phyloP scores from a whole-genome alignment of 805 yeast genomes.

The Metschnikowia anglica region DNA sequence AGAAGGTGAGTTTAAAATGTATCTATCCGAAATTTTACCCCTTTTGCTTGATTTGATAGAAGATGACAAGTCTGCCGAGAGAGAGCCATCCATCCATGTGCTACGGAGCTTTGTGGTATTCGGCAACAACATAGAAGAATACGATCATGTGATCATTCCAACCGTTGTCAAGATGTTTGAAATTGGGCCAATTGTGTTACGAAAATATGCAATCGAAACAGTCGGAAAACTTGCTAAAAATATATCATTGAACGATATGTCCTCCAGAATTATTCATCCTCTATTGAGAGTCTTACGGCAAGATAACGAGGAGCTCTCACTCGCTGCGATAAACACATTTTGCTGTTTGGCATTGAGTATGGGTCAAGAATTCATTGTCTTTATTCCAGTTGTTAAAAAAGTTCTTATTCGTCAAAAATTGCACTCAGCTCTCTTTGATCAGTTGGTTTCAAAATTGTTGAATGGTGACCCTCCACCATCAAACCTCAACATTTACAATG shows the following conservation, averaged over 20 bases:
- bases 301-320: constrained; percentile 58
- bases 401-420: constrained; percentile 61
- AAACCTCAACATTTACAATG: constrained; percentile 66
- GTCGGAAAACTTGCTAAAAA: constrained; percentile 76
- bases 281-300: constrained; percentile 62
- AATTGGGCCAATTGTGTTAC: constrained; percentile 56
- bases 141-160: constrained; percentile 83
- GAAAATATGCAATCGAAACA: constrained; percentile 75
- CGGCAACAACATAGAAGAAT: constrained; percentile 86
- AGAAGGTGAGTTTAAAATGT: constrained; percentile 88
- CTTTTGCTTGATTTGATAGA: constrained; percentile 74
- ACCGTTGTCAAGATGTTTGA: constrained; percentile 81
- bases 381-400: constrained; percentile 77
- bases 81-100: constrained; percentile 67
- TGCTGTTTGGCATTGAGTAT: constrained; percentile 76
- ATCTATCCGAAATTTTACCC: constrained; percentile 75
- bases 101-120: constrained; percentile 80
- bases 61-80: constrained; percentile 60
- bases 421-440: constrained; percentile 75
- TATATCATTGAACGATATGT: constrained; percentile 78
- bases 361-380: constrained; percentile 80
- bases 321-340: constrained; percentile 72
- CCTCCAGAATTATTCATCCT: constrained; percentile 88
- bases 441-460: constrained; percentile 70
- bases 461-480: constrained; percentile 87